Base-by-base conservation (phyloP, 768 basidiomycete genomes). In the Russula griseocarnosa region DNA sequence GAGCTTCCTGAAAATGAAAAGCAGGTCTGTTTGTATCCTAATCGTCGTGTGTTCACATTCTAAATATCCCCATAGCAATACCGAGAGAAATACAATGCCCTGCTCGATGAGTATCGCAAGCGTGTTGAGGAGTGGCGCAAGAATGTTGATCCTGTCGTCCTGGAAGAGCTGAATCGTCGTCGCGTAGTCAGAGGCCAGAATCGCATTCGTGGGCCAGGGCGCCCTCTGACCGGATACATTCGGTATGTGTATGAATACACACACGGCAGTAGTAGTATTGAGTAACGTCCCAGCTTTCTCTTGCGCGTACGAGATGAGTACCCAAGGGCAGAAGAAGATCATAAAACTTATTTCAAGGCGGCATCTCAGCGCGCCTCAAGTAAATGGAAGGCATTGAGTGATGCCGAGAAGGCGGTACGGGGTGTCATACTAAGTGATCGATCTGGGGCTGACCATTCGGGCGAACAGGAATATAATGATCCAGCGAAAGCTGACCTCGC, bases 321-420 rank as follows among this genome's bases (percentile, higher is more conserved):
- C 26, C 46, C 53, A 24, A 36, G 38, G 28, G 51, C 58, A 55
- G 51, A 50, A 47, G 47, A 11, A 46, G 32, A 34, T 22, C 1
- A 24, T 5, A 3, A 0, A 9, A 36, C 20, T 49, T 5, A 42
- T 47, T 36, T 36, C 14, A 46, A 16, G 30, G 32, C 6, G n/a
- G 0, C 58, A 14, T 2, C 24, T 38, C 8, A 0, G n/a, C n/a
- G 24, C 7, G 49, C 26, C 14, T 18, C 28, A 16, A 40, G 11
- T 11, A 55, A 58, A 32, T 66, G 65, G 65, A 64, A 2, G 36
- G 51, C 52, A 55, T 22, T 66, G 55, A 54, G 56, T 44, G 65
- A 66, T 30, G 44, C 34, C 20, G 65, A 66, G 56, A 66, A 47
- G 56, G 61, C 61, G 50, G 65, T 66, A 78, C 55, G 55, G 70